Conservation (phyloP, 116 monocot genomes). For the Iris pallida region DNA sequence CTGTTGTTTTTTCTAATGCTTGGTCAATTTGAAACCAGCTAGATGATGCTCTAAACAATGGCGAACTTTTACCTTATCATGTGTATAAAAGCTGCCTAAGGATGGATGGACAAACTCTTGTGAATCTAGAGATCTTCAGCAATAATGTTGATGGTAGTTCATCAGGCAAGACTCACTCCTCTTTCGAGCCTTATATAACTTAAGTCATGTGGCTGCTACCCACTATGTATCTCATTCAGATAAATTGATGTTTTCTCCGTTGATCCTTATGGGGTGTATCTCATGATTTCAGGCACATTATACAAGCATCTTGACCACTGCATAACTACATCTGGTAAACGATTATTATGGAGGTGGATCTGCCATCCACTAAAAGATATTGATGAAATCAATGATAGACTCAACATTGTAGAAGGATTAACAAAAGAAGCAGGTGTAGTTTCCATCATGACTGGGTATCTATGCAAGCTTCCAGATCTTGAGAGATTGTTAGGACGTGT, state of each 20-base stretch:
- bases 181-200: background rate
- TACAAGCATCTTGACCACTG: conserved; percentile 86
- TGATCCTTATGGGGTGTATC: conserved; percentile 4
- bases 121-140: conserved; percentile 95
- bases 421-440: conserved; percentile 42
- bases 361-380: conserved; percentile 77
- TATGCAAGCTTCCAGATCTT: conserved; percentile 76
- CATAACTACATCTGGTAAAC: conserved; percentile 63
- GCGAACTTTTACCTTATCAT: conserved; percentile 86
- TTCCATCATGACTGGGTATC: conserved; percentile 38
- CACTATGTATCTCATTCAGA: background rate
- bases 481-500: conserved; percentile 79
- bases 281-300: conserved; percentile 58
- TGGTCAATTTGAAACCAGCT: conserved; percentile 42
- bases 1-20: conserved; percentile 13
- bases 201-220: background rate
- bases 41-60: conserved; percentile 73
- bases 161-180: conserved; percentile 43
- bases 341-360: conserved; percentile 88
- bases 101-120: conserved; percentile 94
- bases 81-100: conserved; percentile 75
- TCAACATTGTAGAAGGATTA: conserved; percentile 76
- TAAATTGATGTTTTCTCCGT: background rate
- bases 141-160: conserved; percentile 77
- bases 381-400: conserved; percentile 69